These are phyloP conservation scores for Lactarius quietus DNA, from an alignment of 768 basidiomycete species.

Conservation along the genomic window DNA sequence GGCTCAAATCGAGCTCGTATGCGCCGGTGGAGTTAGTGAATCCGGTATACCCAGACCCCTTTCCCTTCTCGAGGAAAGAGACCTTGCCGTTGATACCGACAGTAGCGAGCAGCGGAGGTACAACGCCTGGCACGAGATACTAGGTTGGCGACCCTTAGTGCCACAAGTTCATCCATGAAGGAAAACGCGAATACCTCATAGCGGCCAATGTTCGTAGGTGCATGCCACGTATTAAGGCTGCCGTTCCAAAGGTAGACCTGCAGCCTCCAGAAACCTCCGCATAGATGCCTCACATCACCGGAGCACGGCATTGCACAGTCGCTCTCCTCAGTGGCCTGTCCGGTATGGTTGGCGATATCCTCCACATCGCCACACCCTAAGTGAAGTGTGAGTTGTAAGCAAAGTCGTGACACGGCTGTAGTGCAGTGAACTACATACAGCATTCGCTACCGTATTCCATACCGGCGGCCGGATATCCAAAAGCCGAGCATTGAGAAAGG, in stretches of 20 bases:
- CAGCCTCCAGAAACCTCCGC: slow-evolving; percentile 46
- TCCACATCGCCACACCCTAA: slow-evolving; percentile 67
- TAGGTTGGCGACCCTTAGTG: slow-evolving; percentile 19
- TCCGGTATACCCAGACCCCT: slow-evolving; percentile 28
- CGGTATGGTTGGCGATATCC: slow-evolving; percentile 44
- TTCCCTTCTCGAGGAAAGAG: slow-evolving; percentile 65
- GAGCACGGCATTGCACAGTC: slow-evolving; percentile 55
- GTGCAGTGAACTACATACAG: slow-evolving; percentile 45
- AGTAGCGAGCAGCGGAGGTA: slow-evolving; percentile 71
- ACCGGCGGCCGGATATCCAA: slow-evolving; percentile 69
- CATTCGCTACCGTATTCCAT: slow-evolving; percentile 70
- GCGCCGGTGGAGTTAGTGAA: slow-evolving; percentile 68
- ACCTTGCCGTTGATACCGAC: slow-evolving; percentile 81
- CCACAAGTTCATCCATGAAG: background rate
- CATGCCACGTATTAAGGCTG: no score
- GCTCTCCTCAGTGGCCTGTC: slow-evolving; percentile 27
- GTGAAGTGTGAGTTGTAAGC: slow-evolving; percentile 2
- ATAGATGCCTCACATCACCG: slow-evolving; percentile 67
- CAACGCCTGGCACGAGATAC: slow-evolving; percentile 53
- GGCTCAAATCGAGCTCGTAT: slow-evolving; percentile 68
- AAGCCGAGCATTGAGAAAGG: slow-evolving; percentile 62
- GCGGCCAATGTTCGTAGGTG: no score
- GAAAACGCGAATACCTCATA: no score
- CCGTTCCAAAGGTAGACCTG: background rate
- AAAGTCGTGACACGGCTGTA: background rate